Conservation (phyloP, 2,329 filamentous ascomycete species). For the Fonsecaea monophora region DNA sequence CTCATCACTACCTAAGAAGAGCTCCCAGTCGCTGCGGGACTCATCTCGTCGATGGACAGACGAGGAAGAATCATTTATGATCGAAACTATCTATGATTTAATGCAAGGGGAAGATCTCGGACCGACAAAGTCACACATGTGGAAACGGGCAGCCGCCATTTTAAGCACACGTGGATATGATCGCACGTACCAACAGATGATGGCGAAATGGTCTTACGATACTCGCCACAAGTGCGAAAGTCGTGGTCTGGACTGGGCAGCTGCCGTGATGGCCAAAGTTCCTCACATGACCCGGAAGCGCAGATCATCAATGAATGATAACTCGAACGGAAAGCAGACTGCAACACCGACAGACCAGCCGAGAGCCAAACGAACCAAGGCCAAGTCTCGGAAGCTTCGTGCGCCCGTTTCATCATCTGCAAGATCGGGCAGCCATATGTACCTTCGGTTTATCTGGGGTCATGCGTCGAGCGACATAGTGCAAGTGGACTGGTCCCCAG, state of each 20-base stretch:
- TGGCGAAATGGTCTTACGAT: slow-evolving; percentile 15
- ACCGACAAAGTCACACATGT: slow-evolving; percentile 2
- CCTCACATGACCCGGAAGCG: slow-evolving; percentile 14
- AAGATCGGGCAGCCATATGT: slow-evolving; percentile 4
- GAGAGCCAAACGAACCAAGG: background rate
- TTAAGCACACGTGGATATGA: slow-evolving; percentile 1
- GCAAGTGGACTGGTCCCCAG: slow-evolving; percentile 62
- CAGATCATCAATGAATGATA: background rate
- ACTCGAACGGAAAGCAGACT: background rate
- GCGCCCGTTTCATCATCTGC: background rate
- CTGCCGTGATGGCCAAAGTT: slow-evolving; percentile 9
- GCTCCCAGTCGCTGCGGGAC: background rate
- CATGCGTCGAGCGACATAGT: slow-evolving; percentile 66
- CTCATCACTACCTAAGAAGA: background rate
- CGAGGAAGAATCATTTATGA: slow-evolving; percentile 16
- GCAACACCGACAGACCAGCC: background rate
- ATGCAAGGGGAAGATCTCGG: background rate
- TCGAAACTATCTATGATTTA: slow-evolving; percentile 11
- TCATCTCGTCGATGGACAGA: slow-evolving; percentile 4
- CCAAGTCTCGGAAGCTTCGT: background rate
- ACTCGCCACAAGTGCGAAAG: slow-evolving; percentile 15
- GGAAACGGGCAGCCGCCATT: slow-evolving; percentile 8
- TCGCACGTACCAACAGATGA: slow-evolving; percentile 13
- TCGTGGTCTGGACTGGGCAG: slow-evolving; percentile 9
- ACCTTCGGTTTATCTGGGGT: slow-evolving; percentile 57